phyloP scores from a whole-genome alignment of 163 green algal species.

The Smithsoniella earleae region DNA sequence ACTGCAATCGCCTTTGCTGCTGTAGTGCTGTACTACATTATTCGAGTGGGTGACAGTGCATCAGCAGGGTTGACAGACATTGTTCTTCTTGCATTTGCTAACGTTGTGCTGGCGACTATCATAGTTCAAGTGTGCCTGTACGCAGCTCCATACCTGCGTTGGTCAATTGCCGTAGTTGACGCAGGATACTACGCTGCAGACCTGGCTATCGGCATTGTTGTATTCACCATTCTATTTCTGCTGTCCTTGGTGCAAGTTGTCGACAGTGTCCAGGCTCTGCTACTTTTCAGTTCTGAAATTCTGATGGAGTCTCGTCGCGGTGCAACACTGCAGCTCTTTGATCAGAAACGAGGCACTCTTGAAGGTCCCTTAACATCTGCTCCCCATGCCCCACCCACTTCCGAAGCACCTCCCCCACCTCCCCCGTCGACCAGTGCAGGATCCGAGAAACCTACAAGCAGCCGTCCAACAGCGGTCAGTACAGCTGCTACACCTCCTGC shows the following conservation, averaged over 20 bases:
- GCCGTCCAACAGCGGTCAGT: too few species aligned
- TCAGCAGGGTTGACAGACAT: slow-evolving; percentile 26
- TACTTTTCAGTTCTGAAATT: slow-evolving; percentile 41
- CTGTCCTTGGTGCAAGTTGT: slow-evolving; percentile 42
- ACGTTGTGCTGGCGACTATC: neutral
- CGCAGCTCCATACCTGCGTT: slow-evolving; percentile 13
- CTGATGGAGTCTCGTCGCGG: neutral
- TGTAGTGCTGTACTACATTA: neutral
- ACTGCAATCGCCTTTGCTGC: neutral
- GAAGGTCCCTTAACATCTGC: too few species aligned
- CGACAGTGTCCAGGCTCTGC: slow-evolving; percentile 43
- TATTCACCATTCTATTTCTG: slow-evolving; percentile 44
- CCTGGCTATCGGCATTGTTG: slow-evolving; percentile 40
- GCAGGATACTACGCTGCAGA: slow-evolving; percentile 40
- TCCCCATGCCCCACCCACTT: too few species aligned
- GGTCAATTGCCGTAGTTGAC: slow-evolving; percentile 13
- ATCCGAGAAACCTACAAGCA: too few species aligned
- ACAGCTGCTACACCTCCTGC: too few species aligned
- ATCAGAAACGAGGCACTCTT: slow-evolving; percentile 6
- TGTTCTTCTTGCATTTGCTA: slow-evolving; percentile 29
- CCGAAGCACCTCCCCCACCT: too few species aligned
- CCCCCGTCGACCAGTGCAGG: too few species aligned
- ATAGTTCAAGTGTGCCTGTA: slow-evolving; percentile 1
- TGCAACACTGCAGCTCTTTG: slow-evolving; percentile 13
- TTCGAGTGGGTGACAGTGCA: neutral